These are phyloP conservation scores for Toxoplasma gondii DNA, from an alignment of 169 alveolate genomes.

Conservation along the genomic window DNA sequence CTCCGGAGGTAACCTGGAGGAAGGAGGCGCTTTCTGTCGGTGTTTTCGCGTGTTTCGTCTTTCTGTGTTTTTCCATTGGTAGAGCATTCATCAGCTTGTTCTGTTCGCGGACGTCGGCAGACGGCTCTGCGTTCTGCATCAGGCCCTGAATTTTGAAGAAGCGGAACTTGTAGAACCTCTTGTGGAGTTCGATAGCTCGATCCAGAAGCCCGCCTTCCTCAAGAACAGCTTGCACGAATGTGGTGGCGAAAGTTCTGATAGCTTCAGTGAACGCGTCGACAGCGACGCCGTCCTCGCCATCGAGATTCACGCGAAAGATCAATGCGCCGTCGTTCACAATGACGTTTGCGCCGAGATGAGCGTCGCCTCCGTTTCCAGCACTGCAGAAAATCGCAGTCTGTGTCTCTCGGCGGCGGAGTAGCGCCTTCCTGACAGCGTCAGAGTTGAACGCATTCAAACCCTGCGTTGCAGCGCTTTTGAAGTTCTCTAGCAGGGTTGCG, in stretches of 20 bases:
- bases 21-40: background rate
- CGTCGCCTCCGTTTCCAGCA: constrained; percentile 30
- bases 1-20: background rate
- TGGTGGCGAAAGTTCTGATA: background rate
- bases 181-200: constrained; percentile 30
- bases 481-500: constrained; percentile 2
- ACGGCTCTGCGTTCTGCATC: constrained; percentile 21
- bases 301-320: constrained; percentile 39
- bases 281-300: background rate
- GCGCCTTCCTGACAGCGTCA: background rate
- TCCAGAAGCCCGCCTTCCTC: constrained; percentile 56
- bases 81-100: constrained; percentile 1
- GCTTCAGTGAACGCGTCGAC: constrained; percentile 21
- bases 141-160: background rate
- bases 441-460: constrained; percentile 53
- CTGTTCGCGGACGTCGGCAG: background rate
- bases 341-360: background rate
- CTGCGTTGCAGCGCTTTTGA: constrained; percentile 9
- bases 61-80: constrained; percentile 18
- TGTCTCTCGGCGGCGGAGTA: background rate
- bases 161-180: constrained; percentile 23
- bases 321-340: background rate
- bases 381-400: constrained; percentile 16
- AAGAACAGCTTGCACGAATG: constrained; percentile 4
- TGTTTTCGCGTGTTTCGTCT: background rate